phyloP scores from a whole-genome alignment of 2,329 filamentous ascomycete genomes.

The Epichloe typhina region DNA sequence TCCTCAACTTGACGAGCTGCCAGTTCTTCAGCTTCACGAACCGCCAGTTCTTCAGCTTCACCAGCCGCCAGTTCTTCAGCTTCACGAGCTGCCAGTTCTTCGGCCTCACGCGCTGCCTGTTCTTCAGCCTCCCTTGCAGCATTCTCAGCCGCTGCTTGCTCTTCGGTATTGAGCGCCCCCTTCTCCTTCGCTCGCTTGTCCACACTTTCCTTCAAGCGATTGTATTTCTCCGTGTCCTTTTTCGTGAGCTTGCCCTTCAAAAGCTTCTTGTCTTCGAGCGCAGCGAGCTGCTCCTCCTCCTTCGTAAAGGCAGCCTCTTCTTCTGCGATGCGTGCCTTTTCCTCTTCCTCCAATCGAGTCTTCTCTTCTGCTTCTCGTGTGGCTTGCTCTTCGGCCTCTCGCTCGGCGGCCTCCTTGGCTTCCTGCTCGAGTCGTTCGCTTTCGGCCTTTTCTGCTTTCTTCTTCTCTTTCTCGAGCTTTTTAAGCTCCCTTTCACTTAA shows the following conservation, averaged over 20 bases:
- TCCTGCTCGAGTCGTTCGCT: conserved; percentile 17
- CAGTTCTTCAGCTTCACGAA: conserved; percentile 27
- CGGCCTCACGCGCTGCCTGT: too few relatives aligned
- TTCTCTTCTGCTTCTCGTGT: conserved; percentile 17
- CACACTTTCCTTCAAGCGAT: conserved; percentile 22
- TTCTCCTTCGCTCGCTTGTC: conserved; percentile 20
- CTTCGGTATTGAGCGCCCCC: conserved; percentile 15
- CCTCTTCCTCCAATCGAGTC: conserved; percentile 16
- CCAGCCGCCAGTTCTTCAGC: conserved; percentile 18
- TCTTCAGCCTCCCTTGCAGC: conserved; percentile 22
- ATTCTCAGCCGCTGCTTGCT: conserved; percentile 22
- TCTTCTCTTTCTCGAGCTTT: conserved; percentile 36
- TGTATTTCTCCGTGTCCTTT: conserved; percentile 32
- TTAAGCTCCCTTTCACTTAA: conserved; percentile 37
- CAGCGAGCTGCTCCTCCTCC: conserved; percentile 26
- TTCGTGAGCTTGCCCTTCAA: conserved; percentile 33
- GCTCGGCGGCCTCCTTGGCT: conserved; percentile 13
- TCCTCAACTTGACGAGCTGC: conserved; percentile 25
- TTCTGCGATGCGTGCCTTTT: conserved; percentile 10
- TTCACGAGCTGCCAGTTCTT: conserved; percentile 12
- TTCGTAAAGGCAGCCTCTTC: conserved; percentile 12
- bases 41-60: conserved; percentile 26
- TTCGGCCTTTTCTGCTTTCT: conserved; percentile 29
- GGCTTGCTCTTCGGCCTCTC: conserved; percentile 19
- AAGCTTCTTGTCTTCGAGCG: conserved; percentile 33